These are phyloP conservation scores for Candida berthetii DNA, from an alignment of 805 yeast species.

Conservation along the genomic window DNA sequence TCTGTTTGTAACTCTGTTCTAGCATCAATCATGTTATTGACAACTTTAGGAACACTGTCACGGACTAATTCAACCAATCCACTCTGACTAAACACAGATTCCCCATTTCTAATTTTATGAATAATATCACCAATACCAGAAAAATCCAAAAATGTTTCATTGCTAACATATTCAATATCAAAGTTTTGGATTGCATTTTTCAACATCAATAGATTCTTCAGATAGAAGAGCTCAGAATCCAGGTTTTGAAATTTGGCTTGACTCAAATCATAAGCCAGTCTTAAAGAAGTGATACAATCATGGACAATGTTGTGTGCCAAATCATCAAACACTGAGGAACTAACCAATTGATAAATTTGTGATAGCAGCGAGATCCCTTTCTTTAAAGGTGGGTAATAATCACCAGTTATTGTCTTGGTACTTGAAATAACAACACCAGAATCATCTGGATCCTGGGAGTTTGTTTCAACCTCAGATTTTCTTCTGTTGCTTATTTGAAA, in stretches of 20 bases:
- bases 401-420: conserved; percentile 8
- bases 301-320: conserved; percentile 85
- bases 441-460: conserved; percentile 14
- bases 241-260: conserved; percentile 38
- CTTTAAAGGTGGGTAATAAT: conserved; percentile 66
- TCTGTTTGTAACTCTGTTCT: conserved; percentile 66
- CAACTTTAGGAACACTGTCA: conserved; percentile 73
- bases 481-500: conserved; percentile 49
- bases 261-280: conserved; percentile 43
- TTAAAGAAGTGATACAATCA: conserved; percentile 60
- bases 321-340: conserved; percentile 78
- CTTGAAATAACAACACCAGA: background rate
- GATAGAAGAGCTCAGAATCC: conserved; percentile 60
- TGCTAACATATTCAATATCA: conserved; percentile 71
- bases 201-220: conserved; percentile 67
- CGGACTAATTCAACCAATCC: conserved; percentile 43
- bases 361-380: conserved; percentile 65
- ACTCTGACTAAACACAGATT: conserved; percentile 14
- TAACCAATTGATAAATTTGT: conserved; percentile 73
- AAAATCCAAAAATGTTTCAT: conserved; percentile 75
- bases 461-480: conserved; percentile 11
- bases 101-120: conserved; percentile 27
- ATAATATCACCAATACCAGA: conserved; percentile 63
- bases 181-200: conserved; percentile 66
- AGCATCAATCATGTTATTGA: conserved; percentile 78